Conservation (phyloP, 305 asterid species). For the Fraxinus floribunda region DNA sequence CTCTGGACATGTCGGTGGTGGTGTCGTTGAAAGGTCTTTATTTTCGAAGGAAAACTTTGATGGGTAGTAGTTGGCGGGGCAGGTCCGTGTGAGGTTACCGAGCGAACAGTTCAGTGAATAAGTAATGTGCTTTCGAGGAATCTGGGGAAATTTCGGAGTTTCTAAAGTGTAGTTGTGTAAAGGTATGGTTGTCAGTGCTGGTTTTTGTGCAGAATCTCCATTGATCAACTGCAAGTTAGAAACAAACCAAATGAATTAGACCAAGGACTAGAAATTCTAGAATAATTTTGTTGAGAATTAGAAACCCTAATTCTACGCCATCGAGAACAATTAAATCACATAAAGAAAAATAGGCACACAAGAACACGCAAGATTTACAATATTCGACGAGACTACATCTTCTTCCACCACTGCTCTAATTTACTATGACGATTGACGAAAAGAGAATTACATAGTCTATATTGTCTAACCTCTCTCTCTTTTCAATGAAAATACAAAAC, state of each 20-base stretch:
- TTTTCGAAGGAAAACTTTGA: constrained; percentile 27
- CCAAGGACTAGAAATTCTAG: not conserved
- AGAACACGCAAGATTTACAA: not conserved
- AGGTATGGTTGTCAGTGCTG: not conserved
- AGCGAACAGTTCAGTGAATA: constrained; percentile 65
- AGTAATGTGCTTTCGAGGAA: constrained; percentile 33
- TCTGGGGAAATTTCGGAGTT: constrained; percentile 17
- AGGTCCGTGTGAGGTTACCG: constrained; percentile 30
- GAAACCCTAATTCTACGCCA: not conserved
- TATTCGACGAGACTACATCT: not conserved
- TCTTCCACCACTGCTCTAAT: not conserved
- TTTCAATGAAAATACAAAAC: not conserved
- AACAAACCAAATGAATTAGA: not conserved
- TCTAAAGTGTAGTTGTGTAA: constrained; percentile 4
- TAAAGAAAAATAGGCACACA: not conserved
- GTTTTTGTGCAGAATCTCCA: constrained; percentile 31
- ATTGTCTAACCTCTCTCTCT: not conserved
- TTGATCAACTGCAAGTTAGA: constrained; percentile 44
- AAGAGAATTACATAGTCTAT: not conserved
- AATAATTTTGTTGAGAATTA: not conserved
- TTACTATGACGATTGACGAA: not conserved
- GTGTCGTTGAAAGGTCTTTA: constrained; percentile 15
- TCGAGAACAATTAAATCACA: not conserved
- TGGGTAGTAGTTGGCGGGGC: constrained; percentile 73
- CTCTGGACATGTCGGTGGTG: constrained; percentile 54